A percentile compares a stretch with the other conserved stretches of the same genome.
These are phyloP conservation scores for Globisporangium cederbergense DNA, from an alignment of 352 stramenopile genomes.

Conservation along the genomic window DNA sequence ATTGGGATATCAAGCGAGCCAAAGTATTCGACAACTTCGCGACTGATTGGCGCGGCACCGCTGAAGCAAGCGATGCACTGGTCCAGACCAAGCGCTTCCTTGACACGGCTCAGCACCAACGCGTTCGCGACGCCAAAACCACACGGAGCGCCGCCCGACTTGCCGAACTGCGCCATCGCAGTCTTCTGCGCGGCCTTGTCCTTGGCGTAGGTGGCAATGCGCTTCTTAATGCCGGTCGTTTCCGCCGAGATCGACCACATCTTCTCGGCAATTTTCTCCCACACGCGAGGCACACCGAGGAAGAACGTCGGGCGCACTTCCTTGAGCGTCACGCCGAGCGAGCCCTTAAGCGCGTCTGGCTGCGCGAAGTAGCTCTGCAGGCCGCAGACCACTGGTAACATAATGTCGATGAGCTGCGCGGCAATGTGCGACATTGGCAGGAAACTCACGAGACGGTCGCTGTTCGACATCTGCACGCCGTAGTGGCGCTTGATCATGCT, in stretches of 20 bases:
- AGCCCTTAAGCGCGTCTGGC: slow-evolving; percentile 89
- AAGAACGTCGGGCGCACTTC: slow-evolving; percentile 88
- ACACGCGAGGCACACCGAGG: slow-evolving; percentile 89
- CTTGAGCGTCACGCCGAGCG: slow-evolving; percentile 80
- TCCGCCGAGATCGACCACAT: slow-evolving; percentile 80
- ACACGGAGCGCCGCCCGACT: slow-evolving; percentile 82
- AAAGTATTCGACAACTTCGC: slow-evolving; percentile 95
- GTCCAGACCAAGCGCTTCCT: slow-evolving; percentile 89
- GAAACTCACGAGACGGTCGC: slow-evolving; percentile 82
- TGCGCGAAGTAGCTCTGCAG: slow-evolving; percentile 85
- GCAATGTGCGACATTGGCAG: slow-evolving; percentile 89
- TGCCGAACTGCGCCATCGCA: slow-evolving; percentile 78
- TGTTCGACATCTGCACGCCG: slow-evolving; percentile 51
- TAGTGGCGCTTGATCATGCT: slow-evolving; percentile 61
- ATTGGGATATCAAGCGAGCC: slow-evolving; percentile 92
- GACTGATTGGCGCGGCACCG: slow-evolving; percentile 89
- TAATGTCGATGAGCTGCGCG: slow-evolving; percentile 86
- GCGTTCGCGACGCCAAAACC: slow-evolving; percentile 88
- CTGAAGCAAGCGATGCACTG: slow-evolving; percentile 73
- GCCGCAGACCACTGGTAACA: slow-evolving; percentile 62
- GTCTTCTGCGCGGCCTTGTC: slow-evolving; percentile 76
- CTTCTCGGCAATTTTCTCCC: slow-evolving; percentile 92
- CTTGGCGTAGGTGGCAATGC: slow-evolving; percentile 90
- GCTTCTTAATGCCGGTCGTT: slow-evolving; percentile 91
- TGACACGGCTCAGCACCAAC: slow-evolving; percentile 85